Percentiles rank a stretch among this genome's conserved stretches.
Conservation (phyloP, 768 basidiomycete genomes). For the Mycena vulgaris region DNA sequence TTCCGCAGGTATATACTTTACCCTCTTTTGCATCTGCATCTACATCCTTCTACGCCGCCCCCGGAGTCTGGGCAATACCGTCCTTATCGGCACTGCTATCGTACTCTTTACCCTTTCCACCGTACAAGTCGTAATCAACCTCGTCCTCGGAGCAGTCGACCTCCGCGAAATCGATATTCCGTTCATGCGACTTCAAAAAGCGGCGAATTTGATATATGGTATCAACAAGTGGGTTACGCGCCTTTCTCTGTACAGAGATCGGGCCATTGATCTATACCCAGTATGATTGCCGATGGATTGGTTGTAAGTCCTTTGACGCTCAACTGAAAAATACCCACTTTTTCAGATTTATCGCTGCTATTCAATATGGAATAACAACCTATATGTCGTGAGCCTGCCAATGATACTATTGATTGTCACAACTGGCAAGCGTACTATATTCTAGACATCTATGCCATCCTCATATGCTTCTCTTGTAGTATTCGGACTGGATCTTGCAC, state of each 20-base stretch:
- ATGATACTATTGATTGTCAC: conserved; percentile 45
- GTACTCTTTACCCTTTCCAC: conserved; percentile 48
- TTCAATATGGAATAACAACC: conserved; percentile 49
- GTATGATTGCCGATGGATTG: conserved; percentile 45
- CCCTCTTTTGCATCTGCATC: conserved; percentile 49
- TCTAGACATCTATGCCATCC: background rate
- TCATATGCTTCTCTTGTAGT: background rate
- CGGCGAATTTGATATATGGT: conserved; percentile 49
- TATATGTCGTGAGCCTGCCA: conserved; percentile 46
- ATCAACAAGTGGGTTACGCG: conserved; percentile 52
- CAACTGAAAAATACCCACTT: too few relatives aligned
- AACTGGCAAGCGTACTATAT: conserved; percentile 40
- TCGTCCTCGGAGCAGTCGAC: conserved; percentile 47
- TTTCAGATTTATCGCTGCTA: conserved; percentile 54
- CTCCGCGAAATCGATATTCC: conserved; percentile 44
- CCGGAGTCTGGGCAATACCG: conserved; percentile 40
- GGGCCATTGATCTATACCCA: background rate
- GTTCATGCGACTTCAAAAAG: conserved; percentile 43
- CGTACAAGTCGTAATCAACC: conserved; percentile 46
- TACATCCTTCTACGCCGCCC: conserved; percentile 43
- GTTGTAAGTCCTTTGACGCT: too few relatives aligned
- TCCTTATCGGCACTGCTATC: conserved; percentile 45
- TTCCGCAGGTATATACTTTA: conserved; percentile 44
- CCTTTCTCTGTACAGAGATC: background rate
- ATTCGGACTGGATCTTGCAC: conserved; percentile 45